phyloP scores from a whole-genome alignment of 345 rosid species.

The Lepidium africanum region DNA sequence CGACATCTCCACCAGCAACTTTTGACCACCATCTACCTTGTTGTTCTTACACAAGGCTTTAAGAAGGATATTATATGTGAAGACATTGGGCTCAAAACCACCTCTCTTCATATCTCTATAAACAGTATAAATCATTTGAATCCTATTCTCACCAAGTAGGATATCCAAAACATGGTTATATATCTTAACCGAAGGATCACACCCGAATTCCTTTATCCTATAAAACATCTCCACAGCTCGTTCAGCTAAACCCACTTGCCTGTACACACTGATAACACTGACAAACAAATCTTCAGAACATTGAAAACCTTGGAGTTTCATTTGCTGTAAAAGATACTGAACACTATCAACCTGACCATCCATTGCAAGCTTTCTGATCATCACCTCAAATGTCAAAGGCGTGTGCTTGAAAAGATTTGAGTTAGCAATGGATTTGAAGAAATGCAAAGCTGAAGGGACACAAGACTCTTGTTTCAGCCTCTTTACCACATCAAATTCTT shows the following conservation, averaged over 20 bases:
- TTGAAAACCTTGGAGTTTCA: constrained; percentile 73
- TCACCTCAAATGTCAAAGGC: constrained; percentile 45
- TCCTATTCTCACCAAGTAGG: constrained; percentile 59
- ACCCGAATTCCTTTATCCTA: constrained; percentile 72
- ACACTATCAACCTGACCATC: constrained; percentile 50
- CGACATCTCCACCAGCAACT: constrained; percentile 69
- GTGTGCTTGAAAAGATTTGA: constrained; percentile 67
- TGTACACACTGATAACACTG: constrained; percentile 46
- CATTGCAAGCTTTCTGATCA: constrained; percentile 57
- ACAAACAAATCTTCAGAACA: constrained; percentile 62
- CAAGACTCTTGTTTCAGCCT: constrained; percentile 44
- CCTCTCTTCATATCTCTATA: constrained; percentile 79
- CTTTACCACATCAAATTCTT: constrained; percentile 45
- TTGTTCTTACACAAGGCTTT: constrained; percentile 86
- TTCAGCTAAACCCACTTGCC: constrained; percentile 45
- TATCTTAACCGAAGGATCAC: constrained; percentile 67
- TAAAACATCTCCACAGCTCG: constrained; percentile 78
- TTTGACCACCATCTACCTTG: constrained; percentile 64
- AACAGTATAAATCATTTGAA: constrained; percentile 53
- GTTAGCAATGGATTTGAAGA: constrained; percentile 59
- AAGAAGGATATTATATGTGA: constrained; percentile 68
- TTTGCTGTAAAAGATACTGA: constrained; percentile 80
- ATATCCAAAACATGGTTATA: constrained; percentile 79
- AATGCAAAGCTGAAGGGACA: constrained; percentile 42
- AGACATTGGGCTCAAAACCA: constrained; percentile 74